phyloP scores from a whole-genome alignment of 495 filamentous ascomycete genomes.

The Podospora pseudocomata region DNA sequence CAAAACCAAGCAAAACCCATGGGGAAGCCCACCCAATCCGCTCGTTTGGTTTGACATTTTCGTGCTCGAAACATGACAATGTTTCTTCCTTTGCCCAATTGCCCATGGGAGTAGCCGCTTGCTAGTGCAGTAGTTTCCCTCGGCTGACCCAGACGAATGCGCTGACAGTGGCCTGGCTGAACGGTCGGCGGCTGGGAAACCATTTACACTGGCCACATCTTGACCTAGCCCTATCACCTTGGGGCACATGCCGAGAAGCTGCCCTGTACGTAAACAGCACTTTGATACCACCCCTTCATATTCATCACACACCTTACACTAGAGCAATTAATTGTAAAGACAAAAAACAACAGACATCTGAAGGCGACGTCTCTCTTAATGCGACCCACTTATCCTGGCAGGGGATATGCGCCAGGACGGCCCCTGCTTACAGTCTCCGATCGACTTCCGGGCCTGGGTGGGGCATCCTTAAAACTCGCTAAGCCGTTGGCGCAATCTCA shows the following conservation, averaged over 20 bases:
- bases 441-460: conserved; percentile 34
- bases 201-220: not conserved
- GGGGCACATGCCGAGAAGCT: too few species aligned
- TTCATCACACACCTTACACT: not conserved
- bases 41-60: conserved; percentile 34
- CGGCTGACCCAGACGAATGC: not conserved
- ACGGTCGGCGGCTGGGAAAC: conserved; percentile 6
- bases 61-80: conserved; percentile 34
- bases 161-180: not conserved
- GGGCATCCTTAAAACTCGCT: conserved; percentile 38
- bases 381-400: conserved; percentile 15
- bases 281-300: not conserved
- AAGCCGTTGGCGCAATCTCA: conserved; percentile 39
- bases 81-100: conserved; percentile 26
- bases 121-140: not conserved
- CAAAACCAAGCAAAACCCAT: conserved; percentile 5
- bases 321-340: too few species aligned
- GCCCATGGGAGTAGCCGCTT: not conserved
- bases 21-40: conserved; percentile 15
- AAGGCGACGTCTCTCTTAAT: conserved; percentile 20
- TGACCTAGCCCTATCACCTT: too few species aligned
- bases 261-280: too few species aligned
- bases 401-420: conserved; percentile 21
- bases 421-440: conserved; percentile 31
- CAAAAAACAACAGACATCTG: not conserved